phyloP scores from a whole-genome alignment of 2,329 filamentous ascomycete genomes.

The Pseudogymnoascus sp. region DNA sequence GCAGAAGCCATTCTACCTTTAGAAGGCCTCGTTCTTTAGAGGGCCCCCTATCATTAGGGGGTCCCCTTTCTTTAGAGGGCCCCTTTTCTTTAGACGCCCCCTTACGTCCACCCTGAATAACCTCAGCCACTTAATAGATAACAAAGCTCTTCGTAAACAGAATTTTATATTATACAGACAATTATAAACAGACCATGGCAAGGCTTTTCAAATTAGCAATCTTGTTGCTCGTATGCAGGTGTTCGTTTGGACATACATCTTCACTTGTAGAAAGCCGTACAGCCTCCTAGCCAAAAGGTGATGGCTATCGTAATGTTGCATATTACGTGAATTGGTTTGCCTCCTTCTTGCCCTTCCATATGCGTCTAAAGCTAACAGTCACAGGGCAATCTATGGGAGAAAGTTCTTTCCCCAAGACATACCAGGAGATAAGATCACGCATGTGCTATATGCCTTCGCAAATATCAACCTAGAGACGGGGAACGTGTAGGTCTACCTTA shows the following conservation, averaged over 20 bases:
- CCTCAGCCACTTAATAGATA: neutral
- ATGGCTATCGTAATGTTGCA: slow-evolving; percentile 9
- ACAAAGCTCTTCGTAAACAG: neutral
- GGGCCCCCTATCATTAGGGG: neutral
- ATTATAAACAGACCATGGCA: neutral
- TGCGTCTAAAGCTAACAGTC: neutral
- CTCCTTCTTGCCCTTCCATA: neutral
- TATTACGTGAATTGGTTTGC: slow-evolving; percentile 29
- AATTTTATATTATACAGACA: neutral
- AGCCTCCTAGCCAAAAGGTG: neutral
- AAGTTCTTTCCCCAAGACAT: slow-evolving; percentile 65
- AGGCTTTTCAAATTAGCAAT: neutral
- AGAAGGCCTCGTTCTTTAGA: neutral
- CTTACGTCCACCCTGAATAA: neutral
- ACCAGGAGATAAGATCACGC: slow-evolving; percentile 61
- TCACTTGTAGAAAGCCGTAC: neutral
- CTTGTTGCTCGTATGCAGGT: neutral
- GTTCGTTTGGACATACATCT: neutral
- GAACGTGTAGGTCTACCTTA: slow-evolving; percentile 45
- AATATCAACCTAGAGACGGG: slow-evolving; percentile 60
- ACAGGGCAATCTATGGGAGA: slow-evolving; percentile 58
- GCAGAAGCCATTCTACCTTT: neutral
- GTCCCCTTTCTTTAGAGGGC: neutral
- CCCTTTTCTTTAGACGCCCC: neutral
- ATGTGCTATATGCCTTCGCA: slow-evolving; percentile 73